Percentiles rank a stretch among this genome's conserved stretches.
Conservation (phyloP, 129 eudicot species). For the Flaveria linearis region DNA sequence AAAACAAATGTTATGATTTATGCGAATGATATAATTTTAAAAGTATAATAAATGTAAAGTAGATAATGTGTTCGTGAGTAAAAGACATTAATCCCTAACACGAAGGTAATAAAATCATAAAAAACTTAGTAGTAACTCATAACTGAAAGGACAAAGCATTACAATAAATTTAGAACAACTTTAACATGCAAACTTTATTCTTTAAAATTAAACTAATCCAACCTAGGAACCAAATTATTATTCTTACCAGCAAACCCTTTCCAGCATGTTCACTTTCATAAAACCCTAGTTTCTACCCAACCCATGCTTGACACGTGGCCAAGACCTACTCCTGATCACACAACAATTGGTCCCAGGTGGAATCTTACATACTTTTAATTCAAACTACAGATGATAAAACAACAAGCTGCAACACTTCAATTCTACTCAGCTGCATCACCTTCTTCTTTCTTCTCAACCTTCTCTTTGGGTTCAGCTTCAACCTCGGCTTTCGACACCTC, state of each 20-base stretch:
- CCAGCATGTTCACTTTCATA: slow-evolving; percentile 6
- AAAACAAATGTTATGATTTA: no score
- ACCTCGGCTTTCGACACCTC: slow-evolving; percentile 23
- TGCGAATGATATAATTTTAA: no score
- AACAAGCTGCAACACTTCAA: slow-evolving; percentile 7
- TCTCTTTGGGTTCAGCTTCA: slow-evolving; percentile 27
- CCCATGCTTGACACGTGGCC: slow-evolving; percentile 42
- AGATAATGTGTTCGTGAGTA: no score
- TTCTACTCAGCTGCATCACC: slow-evolving; percentile 25
- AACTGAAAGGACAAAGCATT: slow-evolving; percentile 19
- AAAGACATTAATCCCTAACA: no score
- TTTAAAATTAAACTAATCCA: slow-evolving; percentile 20
- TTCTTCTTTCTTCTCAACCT: slow-evolving; percentile 26
- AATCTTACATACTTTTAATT: slow-evolving; percentile 29
- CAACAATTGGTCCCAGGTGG: slow-evolving; percentile 30
- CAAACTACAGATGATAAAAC: slow-evolving; percentile 18
- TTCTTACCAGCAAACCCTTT: slow-evolving; percentile 34
- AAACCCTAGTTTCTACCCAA: slow-evolving; percentile 26
- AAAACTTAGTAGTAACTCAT: neutral
- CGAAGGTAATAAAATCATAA: neutral
- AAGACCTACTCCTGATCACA: slow-evolving; percentile 32
- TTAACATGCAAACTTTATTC: slow-evolving; percentile 33
- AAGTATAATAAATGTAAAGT: no score
- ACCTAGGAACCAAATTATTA: slow-evolving; percentile 29
- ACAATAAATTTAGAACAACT: slow-evolving; percentile 17